Conservation (phyloP, 2,329 filamentous ascomycete species). For the Xylaria sp. region DNA sequence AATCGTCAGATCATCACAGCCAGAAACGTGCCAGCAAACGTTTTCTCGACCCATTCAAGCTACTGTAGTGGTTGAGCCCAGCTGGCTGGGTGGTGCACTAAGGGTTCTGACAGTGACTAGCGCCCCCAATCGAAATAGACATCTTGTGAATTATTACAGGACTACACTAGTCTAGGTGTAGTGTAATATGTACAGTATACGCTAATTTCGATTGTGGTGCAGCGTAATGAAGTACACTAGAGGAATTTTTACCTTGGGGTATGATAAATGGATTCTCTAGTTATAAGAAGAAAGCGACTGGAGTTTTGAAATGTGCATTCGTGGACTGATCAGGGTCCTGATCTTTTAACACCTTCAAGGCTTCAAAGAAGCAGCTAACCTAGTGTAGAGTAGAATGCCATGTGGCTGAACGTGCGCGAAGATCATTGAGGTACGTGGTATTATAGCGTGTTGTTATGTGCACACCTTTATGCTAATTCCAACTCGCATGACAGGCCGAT, state of each 20-base stretch:
- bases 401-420: conserved; percentile 16
- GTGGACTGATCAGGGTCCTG: background rate
- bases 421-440: conserved; percentile 4
- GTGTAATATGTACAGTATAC: background rate
- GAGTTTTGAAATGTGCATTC: conserved; percentile 5
- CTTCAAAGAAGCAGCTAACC: background rate
- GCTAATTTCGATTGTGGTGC: background rate
- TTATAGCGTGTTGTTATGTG: conserved; percentile 2
- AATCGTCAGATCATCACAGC: background rate
- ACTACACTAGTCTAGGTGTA: background rate
- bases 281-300: background rate
- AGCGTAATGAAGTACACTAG: background rate
- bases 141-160: background rate
- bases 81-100: conserved; percentile 4
- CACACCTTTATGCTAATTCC: conserved; percentile 3
- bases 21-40: background rate
- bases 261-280: background rate
- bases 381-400: conserved; percentile 13
- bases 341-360: conserved; percentile 6
- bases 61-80: conserved; percentile 3
- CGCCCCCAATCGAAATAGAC: background rate
- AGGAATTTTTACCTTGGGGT: too few relatives aligned
- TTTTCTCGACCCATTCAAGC: background rate
- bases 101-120: background rate
- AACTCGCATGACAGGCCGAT: conserved; percentile 13